These are phyloP conservation scores for Thozetella sp. DNA, from an alignment of 495 filamentous ascomycete species.

Conservation along the genomic window DNA sequence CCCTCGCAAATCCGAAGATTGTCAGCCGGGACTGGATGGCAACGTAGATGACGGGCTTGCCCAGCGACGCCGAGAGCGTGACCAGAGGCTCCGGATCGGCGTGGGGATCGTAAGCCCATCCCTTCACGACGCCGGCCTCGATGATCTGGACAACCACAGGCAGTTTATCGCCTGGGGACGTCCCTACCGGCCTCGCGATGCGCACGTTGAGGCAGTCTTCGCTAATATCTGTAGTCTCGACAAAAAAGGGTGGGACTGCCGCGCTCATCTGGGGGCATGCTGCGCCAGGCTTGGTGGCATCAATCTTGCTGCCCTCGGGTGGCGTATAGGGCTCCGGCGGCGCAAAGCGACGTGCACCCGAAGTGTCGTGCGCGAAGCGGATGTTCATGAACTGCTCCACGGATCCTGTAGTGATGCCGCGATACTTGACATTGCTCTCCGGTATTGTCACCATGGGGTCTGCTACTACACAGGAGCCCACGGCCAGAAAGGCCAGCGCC, in stretches of 20 bases:
- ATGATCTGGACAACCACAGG: constrained; percentile 44
- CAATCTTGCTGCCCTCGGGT: constrained; percentile 22
- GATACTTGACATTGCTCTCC: too few species aligned
- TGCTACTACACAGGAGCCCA: too few species aligned
- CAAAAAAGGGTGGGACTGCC: constrained; percentile 35
- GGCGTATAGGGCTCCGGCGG: constrained; percentile 29
- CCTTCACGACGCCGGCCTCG: constrained; percentile 37
- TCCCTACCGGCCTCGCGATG: constrained; percentile 33
- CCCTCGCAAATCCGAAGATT: constrained; percentile 21
- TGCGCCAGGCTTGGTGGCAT: constrained; percentile 33
- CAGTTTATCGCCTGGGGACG: constrained; percentile 23
- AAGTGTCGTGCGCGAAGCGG: constrained; percentile 38
- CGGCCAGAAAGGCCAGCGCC: too few species aligned
- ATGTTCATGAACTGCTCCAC: constrained; percentile 45
- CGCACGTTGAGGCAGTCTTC: constrained; percentile 44
- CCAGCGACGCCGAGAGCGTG: constrained; percentile 32
- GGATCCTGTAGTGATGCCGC: background rate
- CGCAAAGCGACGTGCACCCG: constrained; percentile 33
- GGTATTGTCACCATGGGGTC: too few species aligned
- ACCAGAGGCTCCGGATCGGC: constrained; percentile 35
- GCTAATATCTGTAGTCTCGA: constrained; percentile 29
- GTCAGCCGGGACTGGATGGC: constrained; percentile 26
- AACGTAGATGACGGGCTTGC: constrained; percentile 31
- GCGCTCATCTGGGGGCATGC: constrained; percentile 38
- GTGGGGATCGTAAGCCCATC: constrained; percentile 33